Percentiles rank a stretch among this genome's conserved stretches.
Evolutionary conservation across 2,329 filamentous ascomycete species (phyloP).

Genomic region (Pseudogymnoascus sp.): DNA sequence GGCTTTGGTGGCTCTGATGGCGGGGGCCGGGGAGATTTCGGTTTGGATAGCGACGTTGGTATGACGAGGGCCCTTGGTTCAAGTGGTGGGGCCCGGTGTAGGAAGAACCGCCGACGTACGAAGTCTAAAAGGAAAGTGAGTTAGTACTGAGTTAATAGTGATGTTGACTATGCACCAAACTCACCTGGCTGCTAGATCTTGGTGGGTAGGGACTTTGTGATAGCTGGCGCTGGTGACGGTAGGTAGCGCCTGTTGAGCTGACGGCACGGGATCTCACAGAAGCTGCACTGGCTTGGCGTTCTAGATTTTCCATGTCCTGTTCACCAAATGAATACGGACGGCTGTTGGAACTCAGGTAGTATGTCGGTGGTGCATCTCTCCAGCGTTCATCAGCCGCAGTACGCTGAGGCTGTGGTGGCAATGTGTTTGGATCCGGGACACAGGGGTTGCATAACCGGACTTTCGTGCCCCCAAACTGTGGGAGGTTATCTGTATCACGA

Average conservation of each 20-base stretch:
- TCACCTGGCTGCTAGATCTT: background rate
- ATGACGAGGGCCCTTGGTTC: background rate
- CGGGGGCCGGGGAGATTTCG: background rate
- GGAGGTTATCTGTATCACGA: conserved; percentile 26
- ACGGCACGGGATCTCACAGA: conserved; percentile 1
- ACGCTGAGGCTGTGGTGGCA: conserved; percentile 38
- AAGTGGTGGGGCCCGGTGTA: background rate
- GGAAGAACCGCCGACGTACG: background rate
- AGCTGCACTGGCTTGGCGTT: background rate
- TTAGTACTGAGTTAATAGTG: background rate
- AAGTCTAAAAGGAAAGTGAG: background rate
- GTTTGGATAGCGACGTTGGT: conserved; percentile 6
- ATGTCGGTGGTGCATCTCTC: conserved; percentile 9
- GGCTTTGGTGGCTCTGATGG: background rate
- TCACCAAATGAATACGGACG: conserved; percentile 15
- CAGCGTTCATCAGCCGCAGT: conserved; percentile 2
- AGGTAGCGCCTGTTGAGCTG: background rate
- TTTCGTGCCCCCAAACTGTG: conserved; percentile 56
- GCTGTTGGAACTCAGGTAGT: conserved; percentile 12
- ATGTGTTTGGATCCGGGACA: conserved; percentile 62
- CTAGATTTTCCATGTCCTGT: conserved; percentile 12
- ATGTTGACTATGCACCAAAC: background rate
- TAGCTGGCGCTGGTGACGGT: background rate
- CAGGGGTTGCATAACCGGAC: conserved; percentile 68
- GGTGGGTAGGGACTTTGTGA: background rate